These are phyloP conservation scores for Tolypocladium paradoxum DNA, from an alignment of 2,329 filamentous ascomycete species.

Conservation along the genomic window DNA sequence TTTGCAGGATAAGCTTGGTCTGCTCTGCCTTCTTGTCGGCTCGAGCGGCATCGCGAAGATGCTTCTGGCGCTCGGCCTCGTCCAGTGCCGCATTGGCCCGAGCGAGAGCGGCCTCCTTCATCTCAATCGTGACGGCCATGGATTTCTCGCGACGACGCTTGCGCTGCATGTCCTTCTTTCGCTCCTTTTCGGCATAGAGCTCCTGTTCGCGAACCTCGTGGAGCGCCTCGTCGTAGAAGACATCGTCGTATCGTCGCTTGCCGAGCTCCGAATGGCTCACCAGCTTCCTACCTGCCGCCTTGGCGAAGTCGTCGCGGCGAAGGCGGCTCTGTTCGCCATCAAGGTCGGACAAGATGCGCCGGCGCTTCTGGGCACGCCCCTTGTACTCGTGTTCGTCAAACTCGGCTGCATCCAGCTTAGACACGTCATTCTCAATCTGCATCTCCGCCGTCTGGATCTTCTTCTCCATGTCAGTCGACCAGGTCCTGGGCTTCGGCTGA, in stretches of 20 bases:
- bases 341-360: conserved; percentile 49
- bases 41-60: conserved; percentile 76
- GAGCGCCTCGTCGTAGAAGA: conserved; percentile 71
- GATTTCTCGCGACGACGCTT: conserved; percentile 94
- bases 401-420: conserved; percentile 31
- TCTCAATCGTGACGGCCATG: conserved; percentile 84
- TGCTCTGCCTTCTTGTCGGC: conserved; percentile 88
- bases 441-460: conserved; percentile 27
- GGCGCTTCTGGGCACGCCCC: conserved; percentile 55
- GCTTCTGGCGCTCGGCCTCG: conserved; percentile 69
- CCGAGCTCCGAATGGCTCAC: conserved; percentile 58
- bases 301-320: conserved; percentile 49
- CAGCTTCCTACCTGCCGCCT: conserved; percentile 49
- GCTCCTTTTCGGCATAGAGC: conserved; percentile 89
- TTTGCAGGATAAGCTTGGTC: conserved; percentile 77
- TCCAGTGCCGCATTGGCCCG: conserved; percentile 71
- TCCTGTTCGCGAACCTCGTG: conserved; percentile 84
- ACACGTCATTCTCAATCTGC: conserved; percentile 35
- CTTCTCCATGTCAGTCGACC: conserved; percentile 39
- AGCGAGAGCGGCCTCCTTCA: conserved; percentile 73
- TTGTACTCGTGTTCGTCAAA: conserved; percentile 37
- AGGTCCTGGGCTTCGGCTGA: conserved; percentile 53
- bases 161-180: conserved; percentile 99
- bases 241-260: conserved; percentile 63
- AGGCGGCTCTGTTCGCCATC: conserved; percentile 57